Evolutionary conservation across 768 basidiomycete species (phyloP), one percentile per base, ranked within the genome.

Genomic region (Royoungia palumana): DNA sequence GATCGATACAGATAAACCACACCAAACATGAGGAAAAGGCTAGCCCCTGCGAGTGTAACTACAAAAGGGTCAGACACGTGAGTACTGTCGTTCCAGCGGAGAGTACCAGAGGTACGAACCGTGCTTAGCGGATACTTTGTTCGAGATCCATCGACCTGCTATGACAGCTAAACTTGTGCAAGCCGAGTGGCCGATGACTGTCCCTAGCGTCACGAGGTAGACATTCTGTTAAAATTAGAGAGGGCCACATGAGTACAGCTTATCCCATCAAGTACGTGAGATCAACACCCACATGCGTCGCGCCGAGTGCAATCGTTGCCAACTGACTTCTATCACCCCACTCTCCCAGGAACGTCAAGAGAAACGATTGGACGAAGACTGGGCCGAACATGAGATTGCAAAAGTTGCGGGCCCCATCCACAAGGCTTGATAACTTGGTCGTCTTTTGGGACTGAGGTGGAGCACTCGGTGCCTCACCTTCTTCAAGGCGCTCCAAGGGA

Each of bases 261-360:
- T 16, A 38, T 32, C 24, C 16, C 34, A 41, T 32, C 35, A 16
- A 43, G 17, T 27, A n/a, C n/a, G n/a, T n/a, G n/a, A n/a, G n/a
- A 35, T 32, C 20, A 39, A 41, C 17, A 75, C 81, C 44, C 63
- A 97, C 95, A 72, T 99, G 93, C 19, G 94, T 90, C 20, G 94
- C 94, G 2, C 89, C 95, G 44, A 98, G 74, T 6, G 92, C 94
- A 54, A 98, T 95, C 2, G 96, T 98, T 2, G 96, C 88, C 59
- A 98, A 92, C 72, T 99, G 95, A 62, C 92, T 95, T 45, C 95
- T 73, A 70, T 98, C 96, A 1, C 96, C 95, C 96, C 96, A 98
- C 70, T 99, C 96, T 10, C 94, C 96, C n/a, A 99, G 75, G 70
- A 97, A 97, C 0, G 95, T 98, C 51, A 99, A 75, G 27, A 95